phyloP scores from a whole-genome alignment of 2,329 filamentous ascomycete genomes.

The Colletotrichum higginsianum region DNA sequence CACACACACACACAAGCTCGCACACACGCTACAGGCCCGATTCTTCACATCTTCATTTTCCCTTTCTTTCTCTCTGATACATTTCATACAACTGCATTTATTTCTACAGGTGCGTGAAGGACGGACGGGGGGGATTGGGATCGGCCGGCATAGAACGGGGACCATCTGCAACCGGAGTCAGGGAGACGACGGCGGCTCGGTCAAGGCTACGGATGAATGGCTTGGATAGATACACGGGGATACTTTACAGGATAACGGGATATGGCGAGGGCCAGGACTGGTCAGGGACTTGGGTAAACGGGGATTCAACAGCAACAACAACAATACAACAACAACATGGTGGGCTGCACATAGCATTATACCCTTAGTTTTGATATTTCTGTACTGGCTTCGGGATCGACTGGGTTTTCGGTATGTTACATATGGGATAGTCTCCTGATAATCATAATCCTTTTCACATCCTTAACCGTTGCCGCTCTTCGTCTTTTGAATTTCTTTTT shows the following conservation, averaged over 20 bases:
- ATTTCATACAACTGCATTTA: conserved; percentile 36
- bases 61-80: conserved; percentile 6
- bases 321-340: conserved; percentile 17
- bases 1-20: too few species aligned
- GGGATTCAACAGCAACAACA: conserved; percentile 20
- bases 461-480: conserved; percentile 1
- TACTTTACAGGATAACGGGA: conserved; percentile 12
- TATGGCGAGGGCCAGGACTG: conserved; percentile 10
- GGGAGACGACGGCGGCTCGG: background rate
- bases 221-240: background rate
- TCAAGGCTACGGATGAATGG: background rate
- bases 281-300: conserved; percentile 12
- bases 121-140: background rate
- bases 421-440: conserved; percentile 43
- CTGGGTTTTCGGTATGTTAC: conserved; percentile 34
- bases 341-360: conserved; percentile 45
- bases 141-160: background rate
- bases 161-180: conserved; percentile 2
- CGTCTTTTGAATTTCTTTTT: too few species aligned
- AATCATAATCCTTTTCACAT: conserved; percentile 41
- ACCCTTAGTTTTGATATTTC: conserved; percentile 41
- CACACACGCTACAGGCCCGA: too few species aligned
- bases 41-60: background rate
- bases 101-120: conserved; percentile 15
- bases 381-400: conserved; percentile 26